These are phyloP conservation scores for Cryptococcus floricola DNA, from an alignment of 1,284 basidiomycete species.

Conservation along the genomic window DNA sequence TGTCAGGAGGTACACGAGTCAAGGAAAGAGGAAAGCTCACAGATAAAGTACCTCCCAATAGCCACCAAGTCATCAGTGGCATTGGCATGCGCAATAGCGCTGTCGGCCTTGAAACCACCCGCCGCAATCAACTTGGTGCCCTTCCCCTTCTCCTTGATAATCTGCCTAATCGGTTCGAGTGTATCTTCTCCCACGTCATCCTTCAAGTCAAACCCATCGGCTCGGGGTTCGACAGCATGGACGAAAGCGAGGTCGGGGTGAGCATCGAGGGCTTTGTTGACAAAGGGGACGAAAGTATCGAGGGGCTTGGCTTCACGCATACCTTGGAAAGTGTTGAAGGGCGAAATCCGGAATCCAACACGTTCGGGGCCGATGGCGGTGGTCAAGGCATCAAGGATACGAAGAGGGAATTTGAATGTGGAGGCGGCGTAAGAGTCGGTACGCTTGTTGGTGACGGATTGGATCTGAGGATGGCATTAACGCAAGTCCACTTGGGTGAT, in stretches of 20 bases:
- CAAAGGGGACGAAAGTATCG: constrained; percentile 5
- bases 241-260: constrained; percentile 57
- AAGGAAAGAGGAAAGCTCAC: constrained; percentile 1
- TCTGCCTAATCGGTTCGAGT: constrained; percentile 19
- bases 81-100: constrained; percentile 27
- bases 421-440: constrained; percentile 63
- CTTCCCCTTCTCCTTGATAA: constrained; percentile 16
- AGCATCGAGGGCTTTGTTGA: constrained; percentile 36
- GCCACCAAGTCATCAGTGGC: constrained; percentile 51
- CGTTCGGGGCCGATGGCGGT: constrained; percentile 55
- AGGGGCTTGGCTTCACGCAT: constrained; percentile 3
- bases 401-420: constrained; percentile 54
- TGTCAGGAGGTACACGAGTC: too few species aligned
- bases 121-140: constrained; percentile 51
- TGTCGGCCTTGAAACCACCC: constrained; percentile 50
- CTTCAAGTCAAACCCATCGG: not conserved
- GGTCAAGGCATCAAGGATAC: constrained; percentile 53
- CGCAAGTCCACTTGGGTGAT: constrained; percentile 5
- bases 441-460: constrained; percentile 54
- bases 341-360: constrained; percentile 56
- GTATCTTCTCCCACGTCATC: constrained; percentile 12
- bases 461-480: constrained; percentile 36
- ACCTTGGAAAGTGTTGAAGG: constrained; percentile 54
- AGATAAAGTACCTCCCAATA: constrained; percentile 55
- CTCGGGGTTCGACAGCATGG: constrained; percentile 56